Percentiles rank a stretch among this genome's conserved stretches.
phyloP scores from a whole-genome alignment of 352 stramenopile species.

The Aphanomyces invadans region DNA sequence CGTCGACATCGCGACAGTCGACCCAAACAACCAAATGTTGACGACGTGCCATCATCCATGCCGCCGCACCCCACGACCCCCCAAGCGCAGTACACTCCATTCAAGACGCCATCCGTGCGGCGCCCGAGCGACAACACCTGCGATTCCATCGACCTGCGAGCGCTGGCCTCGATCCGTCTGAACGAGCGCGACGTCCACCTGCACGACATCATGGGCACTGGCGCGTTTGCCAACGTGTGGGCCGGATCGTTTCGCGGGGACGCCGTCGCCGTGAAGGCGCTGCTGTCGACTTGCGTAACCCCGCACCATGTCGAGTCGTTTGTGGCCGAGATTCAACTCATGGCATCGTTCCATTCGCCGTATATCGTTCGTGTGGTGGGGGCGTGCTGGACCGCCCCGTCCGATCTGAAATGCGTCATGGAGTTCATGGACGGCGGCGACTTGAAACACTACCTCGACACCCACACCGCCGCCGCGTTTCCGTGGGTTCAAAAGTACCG shows the following conservation, averaged over 20 bases:
- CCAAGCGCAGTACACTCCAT: no score
- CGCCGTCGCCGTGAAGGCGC: constrained; percentile 4
- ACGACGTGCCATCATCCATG: no score
- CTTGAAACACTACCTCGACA: constrained; percentile 25
- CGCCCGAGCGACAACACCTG: no score
- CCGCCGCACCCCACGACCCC: no score
- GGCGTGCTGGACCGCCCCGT: not conserved
- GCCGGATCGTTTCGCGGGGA: not conserved
- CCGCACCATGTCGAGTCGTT: not conserved
- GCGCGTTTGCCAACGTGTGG: constrained; percentile 1
- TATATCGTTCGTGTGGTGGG: constrained; percentile 8
- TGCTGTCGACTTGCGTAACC: not conserved
- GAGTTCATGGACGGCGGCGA: constrained; percentile 45
- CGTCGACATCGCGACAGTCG: no score
- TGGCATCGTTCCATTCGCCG: not conserved
- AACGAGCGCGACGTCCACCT: not conserved
- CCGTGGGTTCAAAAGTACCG: not conserved
- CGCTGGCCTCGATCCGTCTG: no score
- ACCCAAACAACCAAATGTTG: no score
- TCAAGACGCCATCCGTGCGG: no score
- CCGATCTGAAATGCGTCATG: constrained; percentile 13
- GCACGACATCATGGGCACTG: not conserved
- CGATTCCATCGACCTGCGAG: no score
- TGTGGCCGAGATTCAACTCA: constrained; percentile 19
- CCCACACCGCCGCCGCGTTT: not conserved